These are phyloP conservation scores for Mycocentrospora acerina DNA, from an alignment of 2,329 filamentous ascomycete species.

Conservation along the genomic window DNA sequence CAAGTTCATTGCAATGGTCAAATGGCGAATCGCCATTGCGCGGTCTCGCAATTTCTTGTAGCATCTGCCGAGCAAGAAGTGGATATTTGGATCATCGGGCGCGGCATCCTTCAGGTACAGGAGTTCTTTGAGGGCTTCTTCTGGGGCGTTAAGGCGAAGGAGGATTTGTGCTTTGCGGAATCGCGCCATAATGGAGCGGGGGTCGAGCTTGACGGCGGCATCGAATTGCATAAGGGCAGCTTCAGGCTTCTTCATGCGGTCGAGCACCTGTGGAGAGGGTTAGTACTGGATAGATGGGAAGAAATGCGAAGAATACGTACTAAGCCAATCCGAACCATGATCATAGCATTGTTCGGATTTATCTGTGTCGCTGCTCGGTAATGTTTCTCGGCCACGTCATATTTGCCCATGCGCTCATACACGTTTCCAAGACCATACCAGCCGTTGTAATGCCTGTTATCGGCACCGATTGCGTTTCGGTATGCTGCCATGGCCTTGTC, in stretches of 20 bases:
- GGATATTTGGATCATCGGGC: constrained; percentile 92
- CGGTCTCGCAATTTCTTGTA: constrained; percentile 62
- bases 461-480: constrained; percentile 79
- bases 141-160: constrained; percentile 69
- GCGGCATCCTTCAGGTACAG: constrained; percentile 87
- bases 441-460: constrained; percentile 93
- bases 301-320: constrained; percentile 49
- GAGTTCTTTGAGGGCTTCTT: constrained; percentile 77
- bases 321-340: constrained; percentile 89
- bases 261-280: constrained; percentile 53
- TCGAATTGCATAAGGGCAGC: constrained; percentile 79
- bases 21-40: constrained; percentile 83
- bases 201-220: constrained; percentile 79
- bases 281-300: background rate
- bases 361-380: constrained; percentile 85
- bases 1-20: constrained; percentile 90
- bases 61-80: constrained; percentile 85
- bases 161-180: constrained; percentile 92
- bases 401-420: constrained; percentile 87
- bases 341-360: constrained; percentile 89
- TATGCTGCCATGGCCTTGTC: constrained; percentile 91
- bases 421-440: constrained; percentile 87
- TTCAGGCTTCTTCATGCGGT: constrained; percentile 81
- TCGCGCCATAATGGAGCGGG: constrained; percentile 76
- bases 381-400: constrained; percentile 87